Base-by-base conservation (phyloP, 164 flowering plant species). In the Macadamia integrifolia region DNA sequence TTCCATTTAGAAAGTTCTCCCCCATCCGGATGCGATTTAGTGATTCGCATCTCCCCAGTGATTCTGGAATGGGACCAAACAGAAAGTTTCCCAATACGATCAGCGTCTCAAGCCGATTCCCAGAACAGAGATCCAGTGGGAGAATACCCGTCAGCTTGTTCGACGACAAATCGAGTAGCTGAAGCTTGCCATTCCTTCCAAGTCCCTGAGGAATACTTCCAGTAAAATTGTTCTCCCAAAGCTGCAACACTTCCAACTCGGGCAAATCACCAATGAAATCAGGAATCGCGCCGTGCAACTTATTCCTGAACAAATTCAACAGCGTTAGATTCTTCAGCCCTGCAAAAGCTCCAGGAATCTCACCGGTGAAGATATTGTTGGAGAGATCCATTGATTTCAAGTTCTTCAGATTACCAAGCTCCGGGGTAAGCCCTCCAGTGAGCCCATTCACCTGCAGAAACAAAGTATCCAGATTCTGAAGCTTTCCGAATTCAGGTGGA, bases 201-300 rank as follows among this genome's bases (percentile, higher is more conserved):
- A 95, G 78, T 6, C 68, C 74, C 61, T 58, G 75, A 9, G 99
- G 99, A 58, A 95, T 85, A 61, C 80, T 83, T 1, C 92, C 96
- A 2, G 99, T 92, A 73, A 95, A 88, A 68, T 91, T 95, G 66
- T 95, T 95, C 71, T 92, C 97, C 99, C 98, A 95, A 3, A 95
- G 74, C 85, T 92, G 97, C 71, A 95, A 64, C 6, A 92, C 99
- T 77, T 95, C 88, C 30, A 95, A 76, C 71, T 77, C 70, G 56
- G 98, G 97, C 69, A 91, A 62, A 12, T 89, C 98, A 0, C 84
- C 94, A 35, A 95, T 78, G 42, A 91, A 91, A 53, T 78, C 90
- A 10, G 99, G 99, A 7, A 95, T 85, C 42, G 87, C 77, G 0
- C 99, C 98, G 75, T 91, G 85, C 3, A 95, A 82, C 81, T 83